phyloP scores from a whole-genome alignment of 805 yeast genomes.

The Starmera pachycereana region DNA sequence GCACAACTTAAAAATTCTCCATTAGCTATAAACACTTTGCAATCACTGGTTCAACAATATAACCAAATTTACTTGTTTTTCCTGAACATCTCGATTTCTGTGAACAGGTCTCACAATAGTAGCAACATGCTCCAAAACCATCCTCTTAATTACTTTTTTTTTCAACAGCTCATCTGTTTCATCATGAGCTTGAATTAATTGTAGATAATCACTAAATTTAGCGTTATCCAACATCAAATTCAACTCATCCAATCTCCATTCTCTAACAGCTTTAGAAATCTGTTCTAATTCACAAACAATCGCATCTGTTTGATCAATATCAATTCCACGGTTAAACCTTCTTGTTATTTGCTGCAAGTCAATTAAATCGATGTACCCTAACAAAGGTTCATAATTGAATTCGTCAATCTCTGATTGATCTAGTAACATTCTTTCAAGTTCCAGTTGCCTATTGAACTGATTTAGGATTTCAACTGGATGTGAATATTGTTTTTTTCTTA shows the following conservation, averaged over 20 bases:
- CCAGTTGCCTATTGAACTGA: too few species aligned
- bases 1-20: too few species aligned
- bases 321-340: neutral
- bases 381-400: neutral
- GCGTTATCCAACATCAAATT: neutral
- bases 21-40: too few species aligned
- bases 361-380: neutral
- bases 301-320: neutral
- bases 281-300: neutral
- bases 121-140: constrained; percentile 1
- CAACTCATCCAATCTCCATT: constrained; percentile 1
- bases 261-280: neutral
- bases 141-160: constrained; percentile 1
- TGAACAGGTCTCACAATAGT: constrained; percentile 1
- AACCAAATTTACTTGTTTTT: constrained; percentile 2
- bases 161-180: neutral
- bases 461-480: too few species aligned
- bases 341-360: neutral
- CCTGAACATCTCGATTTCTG: neutral
- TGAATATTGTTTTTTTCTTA: too few species aligned
- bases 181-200: neutral
- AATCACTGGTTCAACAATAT: neutral
- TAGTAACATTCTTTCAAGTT: too few species aligned
- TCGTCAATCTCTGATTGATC: too few species aligned
- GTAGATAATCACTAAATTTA: constrained; percentile 1